Evolutionary conservation across 441 rosid species (phyloP), one percentile per base, ranked within the genome.

Genomic region (Metrosideros polymorpha): DNA sequence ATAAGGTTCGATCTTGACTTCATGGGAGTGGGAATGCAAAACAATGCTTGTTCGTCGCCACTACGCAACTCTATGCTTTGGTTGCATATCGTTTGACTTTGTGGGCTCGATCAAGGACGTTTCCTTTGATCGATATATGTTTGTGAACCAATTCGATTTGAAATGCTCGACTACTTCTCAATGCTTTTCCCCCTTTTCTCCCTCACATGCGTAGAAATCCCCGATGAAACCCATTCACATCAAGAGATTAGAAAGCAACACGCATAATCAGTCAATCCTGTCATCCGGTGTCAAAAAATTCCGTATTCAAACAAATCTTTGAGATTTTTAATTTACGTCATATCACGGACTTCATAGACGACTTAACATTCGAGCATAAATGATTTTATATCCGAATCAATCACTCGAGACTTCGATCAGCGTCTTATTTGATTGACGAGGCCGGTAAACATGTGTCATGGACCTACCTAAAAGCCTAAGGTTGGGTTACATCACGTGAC

Each of bases 241-340:
- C 53, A 51, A 17, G 22, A 17, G n/a, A n/a, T n/a, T n/a, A n/a
- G n/a, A n/a, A n/a, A 22, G 8, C 56, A 2, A 7, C 56, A 7
- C 56, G 3, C 5, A 22, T 17, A 32, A 63, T 30, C 3, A 0
- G 3, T 63, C 76, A 63, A 17, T 63, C 22, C 6, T 30, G 32
- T 7, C 13, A 32, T 7, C 3, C 0, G 6, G 6, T 19, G 25
- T 1, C n/a, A 17, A 2, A 1, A 0, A 3, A 6, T 17, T 63
- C 4, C 17, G 7, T 4, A 32, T 63, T 32, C 24, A 8, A 13
- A 63, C 17, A 22, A 32, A 18, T 32, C 0, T 32, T 9, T 2
- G 13, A 32, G 13, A 63, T 63, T 32, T 32, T 8, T 32, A 61
- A 63, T 32, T 0, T 1, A 6, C 0, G 0, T 18, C 25, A 9